Evolutionary conservation across 1,284 basidiomycete species (phyloP), one percentile per base, ranked within the genome.

Genomic region (Ustilago trichophora): DNA sequence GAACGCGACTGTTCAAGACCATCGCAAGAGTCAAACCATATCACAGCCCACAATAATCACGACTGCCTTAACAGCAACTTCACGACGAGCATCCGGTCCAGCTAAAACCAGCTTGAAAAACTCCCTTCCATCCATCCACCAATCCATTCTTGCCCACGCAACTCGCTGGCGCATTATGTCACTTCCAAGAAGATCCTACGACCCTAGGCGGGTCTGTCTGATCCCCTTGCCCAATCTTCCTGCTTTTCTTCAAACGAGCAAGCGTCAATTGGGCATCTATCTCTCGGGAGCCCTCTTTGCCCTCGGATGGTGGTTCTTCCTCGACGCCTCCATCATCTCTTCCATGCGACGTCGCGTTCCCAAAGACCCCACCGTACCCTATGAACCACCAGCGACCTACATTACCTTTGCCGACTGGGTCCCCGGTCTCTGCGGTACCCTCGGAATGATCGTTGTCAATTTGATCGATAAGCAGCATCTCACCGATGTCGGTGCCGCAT

Each of bases 331-430:
- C 34, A 89, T 96, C 57, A 86, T 94, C 49, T 96, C 93, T 2
- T 64, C 72, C 38, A 77, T 66, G 36, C 78, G 27, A 22, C 87
- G 89, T 24, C 91, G 92, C 75, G 89, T 90, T 1, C 88, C 88
- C 62, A 27, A 31, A n/a, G 70, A 72, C 21, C 86, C 87, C 67
- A 87, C 87, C 45, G 86, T 88, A 29, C 88, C 88, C 4, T 86
- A 89, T 55, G 84, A 88, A 67, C 86, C 88, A 0, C 88, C 88
- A 6, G 88, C 92, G 3, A 91, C 96, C 6, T 91, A 92, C 80
- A 90, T 97, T 81, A 84, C 87, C 16, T 94, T 95, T 81, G 88
- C 91, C 22, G 94, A 97, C 85, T 98, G 95, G 95, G 85, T 96
- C 13, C 93, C 94, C 0, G 95, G 93, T 21, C 88, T 98, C 68